phyloP scores from a whole-genome alignment of 495 filamentous ascomycete genomes.

The Trichoderma erinaceum region DNA sequence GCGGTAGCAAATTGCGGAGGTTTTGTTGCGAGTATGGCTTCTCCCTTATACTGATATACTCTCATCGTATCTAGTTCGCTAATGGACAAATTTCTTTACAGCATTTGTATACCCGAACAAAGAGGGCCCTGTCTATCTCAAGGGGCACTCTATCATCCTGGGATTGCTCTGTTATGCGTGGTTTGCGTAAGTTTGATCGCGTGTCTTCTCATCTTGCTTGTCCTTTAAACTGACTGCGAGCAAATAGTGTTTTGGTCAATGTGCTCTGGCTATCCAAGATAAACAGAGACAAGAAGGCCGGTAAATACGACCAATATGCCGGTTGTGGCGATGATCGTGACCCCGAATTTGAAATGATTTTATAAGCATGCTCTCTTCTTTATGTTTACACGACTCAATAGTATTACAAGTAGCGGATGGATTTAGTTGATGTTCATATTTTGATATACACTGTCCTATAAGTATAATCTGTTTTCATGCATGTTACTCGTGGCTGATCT shows the following conservation, averaged over 20 bases:
- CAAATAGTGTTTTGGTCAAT: constrained; percentile 53
- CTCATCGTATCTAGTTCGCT: not conserved
- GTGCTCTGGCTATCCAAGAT: constrained; percentile 60
- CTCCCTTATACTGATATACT: not conserved
- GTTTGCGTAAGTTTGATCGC: constrained; percentile 49
- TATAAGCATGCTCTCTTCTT: constrained; percentile 31
- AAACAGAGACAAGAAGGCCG: constrained; percentile 56
- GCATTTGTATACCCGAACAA: constrained; percentile 54
- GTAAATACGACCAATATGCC: constrained; percentile 54
- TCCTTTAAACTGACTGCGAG: not conserved
- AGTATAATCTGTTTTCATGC: no score
- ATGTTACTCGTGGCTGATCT: not conserved
- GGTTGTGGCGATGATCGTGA: constrained; percentile 61
- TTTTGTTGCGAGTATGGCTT: constrained; percentile 34
- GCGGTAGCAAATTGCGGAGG: constrained; percentile 46
- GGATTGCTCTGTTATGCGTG: constrained; percentile 53
- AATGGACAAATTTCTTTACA: constrained; percentile 16
- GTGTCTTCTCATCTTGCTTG: no score
- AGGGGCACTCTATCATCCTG: constrained; percentile 55
- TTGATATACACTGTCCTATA: no score
- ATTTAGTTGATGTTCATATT: no score
- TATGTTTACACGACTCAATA: not conserved
- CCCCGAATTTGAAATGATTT: constrained; percentile 56
- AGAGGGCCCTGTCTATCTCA: constrained; percentile 41
- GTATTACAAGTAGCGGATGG: no score